phyloP scores from a whole-genome alignment of 129 eudicot genomes.

The Lactuca saligna region DNA sequence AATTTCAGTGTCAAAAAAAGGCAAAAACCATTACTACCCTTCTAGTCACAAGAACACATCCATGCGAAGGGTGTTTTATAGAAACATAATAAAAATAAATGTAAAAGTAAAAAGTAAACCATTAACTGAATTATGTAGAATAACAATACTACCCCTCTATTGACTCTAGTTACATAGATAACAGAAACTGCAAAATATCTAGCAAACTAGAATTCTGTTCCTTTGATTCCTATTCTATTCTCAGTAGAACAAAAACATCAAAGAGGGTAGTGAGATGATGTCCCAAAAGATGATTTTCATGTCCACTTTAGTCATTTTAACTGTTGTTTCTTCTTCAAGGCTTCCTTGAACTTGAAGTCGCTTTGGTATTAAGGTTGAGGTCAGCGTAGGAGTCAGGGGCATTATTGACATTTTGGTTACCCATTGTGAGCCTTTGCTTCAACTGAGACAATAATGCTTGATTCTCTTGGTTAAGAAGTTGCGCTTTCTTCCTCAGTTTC shows the following conservation, averaged over 20 bases:
- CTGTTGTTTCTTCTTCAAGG: constrained; percentile 38
- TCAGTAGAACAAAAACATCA: constrained; percentile 1
- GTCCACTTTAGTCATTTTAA: constrained; percentile 48
- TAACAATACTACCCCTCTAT: constrained; percentile 19
- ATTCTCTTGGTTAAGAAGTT: constrained; percentile 79
- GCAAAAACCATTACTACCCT: too few species aligned
- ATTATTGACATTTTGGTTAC: constrained; percentile 41
- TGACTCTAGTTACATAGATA: constrained; percentile 1
- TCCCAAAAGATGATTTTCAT: constrained; percentile 21
- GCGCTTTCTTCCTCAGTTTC: constrained; percentile 85
- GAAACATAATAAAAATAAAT: not conserved
- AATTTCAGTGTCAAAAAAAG: not conserved
- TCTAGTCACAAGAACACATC: too few species aligned
- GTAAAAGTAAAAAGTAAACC: constrained; percentile 3
- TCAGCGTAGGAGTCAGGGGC: constrained; percentile 31
- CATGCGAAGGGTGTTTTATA: not conserved
- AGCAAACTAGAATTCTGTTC: constrained; percentile 20
- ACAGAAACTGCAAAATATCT: constrained; percentile 16
- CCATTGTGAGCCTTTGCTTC: constrained; percentile 59
- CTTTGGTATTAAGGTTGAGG: constrained; percentile 41
- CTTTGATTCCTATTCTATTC: constrained; percentile 20
- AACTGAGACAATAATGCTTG: constrained; percentile 71
- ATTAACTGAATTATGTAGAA: constrained; percentile 5
- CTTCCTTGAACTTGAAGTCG: constrained; percentile 38
- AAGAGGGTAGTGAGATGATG: constrained; percentile 12